A percentile compares a stretch with the other conserved stretches of the same genome.
Conservation (phyloP, 192 early-diverging fungal genomes). For the Umbelopsis sp. region DNA sequence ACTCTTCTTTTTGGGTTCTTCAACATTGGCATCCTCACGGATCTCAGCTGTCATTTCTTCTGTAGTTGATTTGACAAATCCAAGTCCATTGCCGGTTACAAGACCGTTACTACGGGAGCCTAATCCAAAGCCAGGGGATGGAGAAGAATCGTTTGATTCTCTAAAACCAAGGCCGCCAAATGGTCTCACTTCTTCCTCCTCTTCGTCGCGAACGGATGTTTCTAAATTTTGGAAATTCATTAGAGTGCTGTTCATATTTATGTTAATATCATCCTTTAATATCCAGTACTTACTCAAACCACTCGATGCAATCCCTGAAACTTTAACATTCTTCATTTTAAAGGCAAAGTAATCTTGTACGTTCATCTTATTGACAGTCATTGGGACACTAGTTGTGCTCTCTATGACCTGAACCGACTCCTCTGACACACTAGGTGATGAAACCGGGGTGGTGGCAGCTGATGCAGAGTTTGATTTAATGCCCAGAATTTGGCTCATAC, state of each 20-base stretch:
- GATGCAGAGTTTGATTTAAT: conserved; percentile 41
- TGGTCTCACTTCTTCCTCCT: not conserved
- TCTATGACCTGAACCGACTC: not conserved
- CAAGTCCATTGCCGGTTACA: conserved; percentile 1
- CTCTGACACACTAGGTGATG: conserved; percentile 1
- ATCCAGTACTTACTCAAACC: not conserved
- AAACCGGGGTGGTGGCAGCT: not conserved
- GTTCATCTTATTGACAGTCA: conserved; percentile 10
- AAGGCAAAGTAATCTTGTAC: conserved; percentile 5
- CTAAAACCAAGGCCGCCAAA: not conserved
- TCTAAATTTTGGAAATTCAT: too few relatives aligned
- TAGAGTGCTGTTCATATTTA: too few relatives aligned
- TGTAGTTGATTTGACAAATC: conserved; percentile 6
- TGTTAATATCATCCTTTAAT: not conserved
- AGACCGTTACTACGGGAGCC: not conserved
- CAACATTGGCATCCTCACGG: not conserved
- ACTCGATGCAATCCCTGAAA: conserved; percentile 3
- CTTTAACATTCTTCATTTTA: conserved; percentile 10
- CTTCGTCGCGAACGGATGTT: not conserved
- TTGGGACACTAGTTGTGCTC: not conserved
- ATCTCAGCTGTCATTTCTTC: not conserved
- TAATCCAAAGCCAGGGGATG: not conserved
- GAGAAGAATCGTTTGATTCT: not conserved
- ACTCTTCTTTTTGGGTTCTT: not conserved
- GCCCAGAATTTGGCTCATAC: conserved; percentile 57